Evolutionary conservation across 768 basidiomycete genomes (phyloP), one percentile per base, ranked within the genome.

Genomic region (Kondoa malvinella): DNA sequence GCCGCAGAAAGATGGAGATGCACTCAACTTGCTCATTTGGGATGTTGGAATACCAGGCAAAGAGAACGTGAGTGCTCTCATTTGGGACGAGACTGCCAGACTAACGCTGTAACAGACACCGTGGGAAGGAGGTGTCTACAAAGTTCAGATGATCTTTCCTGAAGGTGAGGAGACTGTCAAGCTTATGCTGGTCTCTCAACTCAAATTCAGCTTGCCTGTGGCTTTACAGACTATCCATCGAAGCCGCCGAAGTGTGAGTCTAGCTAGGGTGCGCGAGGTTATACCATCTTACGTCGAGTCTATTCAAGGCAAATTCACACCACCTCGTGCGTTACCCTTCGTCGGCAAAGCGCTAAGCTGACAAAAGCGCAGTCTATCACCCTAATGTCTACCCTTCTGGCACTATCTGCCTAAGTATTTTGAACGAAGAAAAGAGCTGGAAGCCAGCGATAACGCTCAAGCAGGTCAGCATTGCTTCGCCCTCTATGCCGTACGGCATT

Each of bases 381-480:
- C 92, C 94, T 30, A 97, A 97, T 76, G 92, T 99, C 66, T 99
- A 96, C 76, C 95, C 95, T 0, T 97, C 94, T 32, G 95, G 95
- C 29, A 99, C 95, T 25, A 92, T 97, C 59, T 97, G 94, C 77
- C 81, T 99, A 31, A 96, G 92, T 14, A 99, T 99, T 75, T 79
- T 99, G 66, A 94, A 97, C 75, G 95, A 99, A 76, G 95, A 99
- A 78, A 97, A 99, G 77, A 87, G 86, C 1, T 99, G 95, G 95
- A 96, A 96, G 76, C 92, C 95, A 29, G 89, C 92, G 4, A 96
- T 99, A 73, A 97, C 95, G 1, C 92, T 99, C 79, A 99, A 97
- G 78, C 95, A 97, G 83, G 94, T 88, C 29, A 67, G 78, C 50
- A 40, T 34, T 2, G 59, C 33, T n/a, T 27, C 27, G 62, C 21